Conservation (phyloP, 2,329 filamentous ascomycete genomes). For the Scytalidium lignicola region DNA sequence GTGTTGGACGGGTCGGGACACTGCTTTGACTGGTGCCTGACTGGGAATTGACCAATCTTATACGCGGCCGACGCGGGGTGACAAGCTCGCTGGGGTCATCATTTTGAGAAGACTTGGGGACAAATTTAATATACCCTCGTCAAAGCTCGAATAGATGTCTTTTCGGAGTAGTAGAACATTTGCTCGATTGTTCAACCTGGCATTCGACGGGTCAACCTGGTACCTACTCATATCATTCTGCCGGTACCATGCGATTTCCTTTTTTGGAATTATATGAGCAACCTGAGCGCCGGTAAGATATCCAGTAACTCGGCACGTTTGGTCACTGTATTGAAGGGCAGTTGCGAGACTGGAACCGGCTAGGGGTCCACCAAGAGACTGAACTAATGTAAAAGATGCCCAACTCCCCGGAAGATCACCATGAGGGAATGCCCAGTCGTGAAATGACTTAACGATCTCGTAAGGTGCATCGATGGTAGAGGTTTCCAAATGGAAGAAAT, state of each 20-base stretch:
- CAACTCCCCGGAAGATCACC: slow-evolving; percentile 7
- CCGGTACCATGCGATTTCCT: slow-evolving; percentile 7
- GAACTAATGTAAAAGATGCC: slow-evolving; percentile 1
- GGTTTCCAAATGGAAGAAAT: slow-evolving; percentile 10
- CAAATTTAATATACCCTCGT: slow-evolving; percentile 4
- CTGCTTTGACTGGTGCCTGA: no score
- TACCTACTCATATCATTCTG: slow-evolving; percentile 9
- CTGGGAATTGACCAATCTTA: no score
- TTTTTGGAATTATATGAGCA: slow-evolving; percentile 7
- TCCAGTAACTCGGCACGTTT: slow-evolving; percentile 9
- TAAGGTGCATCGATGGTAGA: slow-evolving; percentile 7
- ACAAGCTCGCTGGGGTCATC: no score
- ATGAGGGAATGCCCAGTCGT: slow-evolving; percentile 12
- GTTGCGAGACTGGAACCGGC: no score
- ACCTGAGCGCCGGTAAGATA: slow-evolving; percentile 8
- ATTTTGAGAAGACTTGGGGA: slow-evolving; percentile 3
- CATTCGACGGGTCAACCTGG: background rate
- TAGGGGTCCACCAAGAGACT: slow-evolving; percentile 2
- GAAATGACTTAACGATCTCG: slow-evolving; percentile 9
- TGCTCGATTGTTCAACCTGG: slow-evolving; percentile 4
- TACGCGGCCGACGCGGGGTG: no score
- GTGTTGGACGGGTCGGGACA: no score
- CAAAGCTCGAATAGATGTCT: slow-evolving; percentile 8
- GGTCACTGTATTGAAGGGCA: no score
- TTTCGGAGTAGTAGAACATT: slow-evolving; percentile 8